Evolutionary conservation across 306 rosid species (phyloP).

Genomic region (Chamaecrista fasciculata): DNA sequence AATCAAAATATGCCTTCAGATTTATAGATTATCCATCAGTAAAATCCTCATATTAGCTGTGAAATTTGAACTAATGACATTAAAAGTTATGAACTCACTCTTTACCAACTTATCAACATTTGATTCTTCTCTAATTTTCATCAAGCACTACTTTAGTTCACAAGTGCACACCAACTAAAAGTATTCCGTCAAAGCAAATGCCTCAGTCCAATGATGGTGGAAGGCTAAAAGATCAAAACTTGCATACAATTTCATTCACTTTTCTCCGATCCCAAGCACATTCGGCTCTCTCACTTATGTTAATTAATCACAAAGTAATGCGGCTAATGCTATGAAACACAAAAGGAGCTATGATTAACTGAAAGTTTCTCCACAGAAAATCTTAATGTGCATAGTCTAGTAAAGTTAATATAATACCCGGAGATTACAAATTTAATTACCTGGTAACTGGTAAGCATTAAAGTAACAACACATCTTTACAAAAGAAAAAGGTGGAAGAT

Average conservation of each 20-base stretch:
- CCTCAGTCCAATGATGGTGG: background rate
- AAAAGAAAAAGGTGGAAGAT: background rate
- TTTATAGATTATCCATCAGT: no score
- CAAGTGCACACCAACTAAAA: slow-evolving; percentile 5
- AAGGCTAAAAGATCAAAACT: background rate
- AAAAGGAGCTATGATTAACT: background rate
- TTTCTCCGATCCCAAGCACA: slow-evolving; percentile 8
- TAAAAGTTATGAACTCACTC: no score
- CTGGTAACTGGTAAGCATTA: background rate
- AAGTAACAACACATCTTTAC: background rate
- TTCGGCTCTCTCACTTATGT: background rate
- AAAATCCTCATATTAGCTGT: no score
- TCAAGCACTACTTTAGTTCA: slow-evolving; percentile 15
- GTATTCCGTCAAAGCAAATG: background rate
- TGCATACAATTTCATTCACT: background rate
- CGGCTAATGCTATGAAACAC: background rate
- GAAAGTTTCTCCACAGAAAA: slow-evolving; percentile 17
- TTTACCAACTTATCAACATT: no score
- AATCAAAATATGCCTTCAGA: no score
- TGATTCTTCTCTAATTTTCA: slow-evolving; percentile 12
- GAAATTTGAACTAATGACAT: no score
- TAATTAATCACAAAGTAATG: slow-evolving; percentile 10
- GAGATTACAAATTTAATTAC: background rate
- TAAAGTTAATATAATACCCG: background rate
- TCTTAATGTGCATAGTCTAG: background rate